Evolutionary conservation across 1,139 yeast species (phyloP), one percentile per base, ranked within the genome.

Genomic region (Wickerhamomyces sp.): DNA sequence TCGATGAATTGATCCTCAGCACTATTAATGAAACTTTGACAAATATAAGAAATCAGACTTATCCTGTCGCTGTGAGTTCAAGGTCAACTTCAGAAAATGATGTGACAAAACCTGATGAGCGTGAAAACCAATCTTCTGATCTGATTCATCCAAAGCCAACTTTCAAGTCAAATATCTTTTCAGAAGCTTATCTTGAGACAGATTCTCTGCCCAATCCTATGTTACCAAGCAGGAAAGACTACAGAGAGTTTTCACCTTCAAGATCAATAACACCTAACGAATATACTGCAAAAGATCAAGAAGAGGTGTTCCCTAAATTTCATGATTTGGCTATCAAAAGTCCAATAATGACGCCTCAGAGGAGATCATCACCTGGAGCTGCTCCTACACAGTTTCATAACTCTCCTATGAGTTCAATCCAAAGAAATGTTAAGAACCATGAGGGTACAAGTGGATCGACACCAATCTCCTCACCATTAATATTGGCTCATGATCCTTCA

Each of bases 1-100:
- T 90, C 8, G 96, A 90, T 55, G 70, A 63, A 16, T 67, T 81
- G 54, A 95, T 90, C 3, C 64, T 86, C 29, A 64, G 68, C 32
- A 71, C 86, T 0, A 87, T 92, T 4, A 68, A 74, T 18, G 78
- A 78, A 31, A 82, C 95, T 0, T 74, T 52, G 14, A 55, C 42
- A 36, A 50, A 44, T 37, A 54, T 49, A 15, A 49, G 59, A 36
- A 52, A 52, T 30, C 57, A 53, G 34, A 51, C 48, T 2, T 42
- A 44, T 18, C 49, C 49, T 9, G 36, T 42, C 5, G 41, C 36
- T 10, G 42, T 37, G 2, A 12, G 31, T 2, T 34, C 40, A 17
- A 12, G 36, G 21, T 20, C 28, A 6, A 14, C 33, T 13, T 29
- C 37, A 15, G 36, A 31, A 27, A 25, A 12, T 36, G 43, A 14